Conservation (phyloP, 441 rosid species). For the Biscutella auriculata region DNA sequence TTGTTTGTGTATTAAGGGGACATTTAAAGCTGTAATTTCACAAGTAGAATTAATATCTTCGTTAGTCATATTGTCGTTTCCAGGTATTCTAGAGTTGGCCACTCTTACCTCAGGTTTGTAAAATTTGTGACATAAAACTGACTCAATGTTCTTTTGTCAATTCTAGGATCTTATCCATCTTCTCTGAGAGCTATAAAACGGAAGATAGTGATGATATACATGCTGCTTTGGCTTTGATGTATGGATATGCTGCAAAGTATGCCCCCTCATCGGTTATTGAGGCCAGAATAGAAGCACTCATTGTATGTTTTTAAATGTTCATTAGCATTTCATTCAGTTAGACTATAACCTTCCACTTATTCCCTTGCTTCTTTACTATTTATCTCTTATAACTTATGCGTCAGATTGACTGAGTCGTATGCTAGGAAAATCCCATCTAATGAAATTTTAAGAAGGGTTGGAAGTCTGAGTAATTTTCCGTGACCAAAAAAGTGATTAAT, state of each 20-base stretch:
- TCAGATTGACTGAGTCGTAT: not conserved
- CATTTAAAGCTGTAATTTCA: not conserved
- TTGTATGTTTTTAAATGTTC: constrained; percentile 46
- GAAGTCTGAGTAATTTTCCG: not conserved
- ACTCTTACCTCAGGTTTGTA: not conserved
- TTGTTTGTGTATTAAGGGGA: not conserved
- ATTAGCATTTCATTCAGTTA: not conserved
- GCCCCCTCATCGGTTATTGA: constrained; percentile 95
- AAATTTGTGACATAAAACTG: not conserved
- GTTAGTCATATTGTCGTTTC: constrained; percentile 1
- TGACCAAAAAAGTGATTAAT: constrained; percentile 2
- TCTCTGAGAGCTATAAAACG: constrained; percentile 67
- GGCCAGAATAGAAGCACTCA: constrained; percentile 96
- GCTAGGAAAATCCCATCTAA: not conserved
- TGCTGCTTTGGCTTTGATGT: constrained; percentile 99
- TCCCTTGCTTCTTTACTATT: not conserved
- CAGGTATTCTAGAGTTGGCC: constrained; percentile 2
- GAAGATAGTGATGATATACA: constrained; percentile 98
- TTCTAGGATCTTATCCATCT: constrained; percentile 77
- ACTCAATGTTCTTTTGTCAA: constrained; percentile 9
- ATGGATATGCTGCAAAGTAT: constrained; percentile 99
- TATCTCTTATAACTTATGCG: not conserved
- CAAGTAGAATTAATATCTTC: not conserved
- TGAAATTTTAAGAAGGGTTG: not conserved
- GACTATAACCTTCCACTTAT: not conserved